Base-by-base conservation (phyloP, 768 basidiomycete species). In the Mrakia hoshinonis region DNA sequence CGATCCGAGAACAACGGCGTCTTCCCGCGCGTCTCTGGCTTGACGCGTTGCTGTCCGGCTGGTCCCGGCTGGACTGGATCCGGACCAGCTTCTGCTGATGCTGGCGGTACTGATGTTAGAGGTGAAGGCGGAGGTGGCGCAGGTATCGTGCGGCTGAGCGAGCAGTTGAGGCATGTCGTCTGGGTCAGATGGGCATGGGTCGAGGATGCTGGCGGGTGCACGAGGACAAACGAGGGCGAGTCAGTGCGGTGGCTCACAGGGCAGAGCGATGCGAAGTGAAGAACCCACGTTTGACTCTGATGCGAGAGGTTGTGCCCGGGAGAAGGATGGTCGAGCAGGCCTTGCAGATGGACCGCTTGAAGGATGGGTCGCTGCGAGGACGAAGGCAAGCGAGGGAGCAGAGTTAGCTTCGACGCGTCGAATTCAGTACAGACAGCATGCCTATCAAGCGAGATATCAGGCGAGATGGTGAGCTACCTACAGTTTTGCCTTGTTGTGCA, bases 401-500 rank as follows among this genome's bases (percentile, higher is more conserved):
- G 12, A 43, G 36, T 13, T 68, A 10, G 54, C 49, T 20, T 38
- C 38, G 6, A n/a, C n/a, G 31, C 48, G 49, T 36, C 3, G 20
- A 31, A 26, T 13, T 48, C 18, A n/a, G 3, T 7, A 58, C 15
- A 31, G 34, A 12, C 26, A 20, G 6, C 58, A 31, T 61, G 31
- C 34, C 29, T 24, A 9, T 24, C 4, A 3, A 34, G 26, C 4
- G 29, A 11, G 24, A 18, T 20, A 39, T 26, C 34, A n/a, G 7
- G 24, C 13, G 26, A 4, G 36, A 20, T 26, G 51, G 4, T 55
- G 31, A 48, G 9, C 22, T 15, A 72, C 78, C 66, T 26, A 79
- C 78, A 78, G 65, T 47, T 76, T 76, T 26, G 77, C 47, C 62
- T 76, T 75, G 67, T 75, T 78, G 64, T 79, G 78, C 15, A 75